phyloP scores from a whole-genome alignment of 495 filamentous ascomycete genomes.

The Diplogelasinospora grovesii region DNA sequence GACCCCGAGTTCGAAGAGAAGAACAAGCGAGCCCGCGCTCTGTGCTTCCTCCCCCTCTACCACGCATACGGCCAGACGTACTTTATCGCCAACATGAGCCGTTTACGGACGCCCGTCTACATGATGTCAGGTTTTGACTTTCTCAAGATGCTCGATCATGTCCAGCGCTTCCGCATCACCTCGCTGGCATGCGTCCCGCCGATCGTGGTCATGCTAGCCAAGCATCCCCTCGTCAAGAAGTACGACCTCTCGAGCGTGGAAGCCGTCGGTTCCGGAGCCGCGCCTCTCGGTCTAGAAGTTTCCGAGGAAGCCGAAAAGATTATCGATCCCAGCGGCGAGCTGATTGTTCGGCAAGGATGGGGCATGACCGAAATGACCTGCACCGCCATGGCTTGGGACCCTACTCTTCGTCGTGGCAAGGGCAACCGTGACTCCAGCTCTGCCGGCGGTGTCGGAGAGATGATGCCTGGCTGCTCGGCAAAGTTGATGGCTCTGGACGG shows the following conservation, averaged over 20 bases:
- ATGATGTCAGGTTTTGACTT: conserved; percentile 74
- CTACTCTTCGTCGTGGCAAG: conserved; percentile 26
- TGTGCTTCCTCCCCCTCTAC: conserved; percentile 67
- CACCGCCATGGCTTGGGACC: conserved; percentile 54
- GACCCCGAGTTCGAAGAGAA: conserved; percentile 36
- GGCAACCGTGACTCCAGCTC: no score
- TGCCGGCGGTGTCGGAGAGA: conserved; percentile 60
- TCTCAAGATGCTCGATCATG: conserved; percentile 57
- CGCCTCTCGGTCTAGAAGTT: conserved; percentile 59
- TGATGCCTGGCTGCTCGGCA: conserved; percentile 60
- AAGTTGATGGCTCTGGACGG: conserved; percentile 48
- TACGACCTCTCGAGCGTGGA: conserved; percentile 65
- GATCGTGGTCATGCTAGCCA: conserved; percentile 65
- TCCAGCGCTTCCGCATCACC: conserved; percentile 64
- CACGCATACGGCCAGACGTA: conserved; percentile 56
- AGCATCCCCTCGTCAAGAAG: conserved; percentile 56
- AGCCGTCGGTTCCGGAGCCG: conserved; percentile 52
- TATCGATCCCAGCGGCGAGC: conserved; percentile 48
- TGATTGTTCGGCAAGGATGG: conserved; percentile 69
- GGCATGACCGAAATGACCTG: conserved; percentile 81
- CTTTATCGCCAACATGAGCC: conserved; percentile 32
- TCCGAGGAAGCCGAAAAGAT: conserved; percentile 50
- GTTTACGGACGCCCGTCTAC: conserved; percentile 47
- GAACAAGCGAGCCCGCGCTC: conserved; percentile 18
- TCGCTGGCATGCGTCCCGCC: conserved; percentile 56